These are phyloP conservation scores for Ormosia emarginata DNA, from an alignment of 306 rosid species.

Conservation along the genomic window DNA sequence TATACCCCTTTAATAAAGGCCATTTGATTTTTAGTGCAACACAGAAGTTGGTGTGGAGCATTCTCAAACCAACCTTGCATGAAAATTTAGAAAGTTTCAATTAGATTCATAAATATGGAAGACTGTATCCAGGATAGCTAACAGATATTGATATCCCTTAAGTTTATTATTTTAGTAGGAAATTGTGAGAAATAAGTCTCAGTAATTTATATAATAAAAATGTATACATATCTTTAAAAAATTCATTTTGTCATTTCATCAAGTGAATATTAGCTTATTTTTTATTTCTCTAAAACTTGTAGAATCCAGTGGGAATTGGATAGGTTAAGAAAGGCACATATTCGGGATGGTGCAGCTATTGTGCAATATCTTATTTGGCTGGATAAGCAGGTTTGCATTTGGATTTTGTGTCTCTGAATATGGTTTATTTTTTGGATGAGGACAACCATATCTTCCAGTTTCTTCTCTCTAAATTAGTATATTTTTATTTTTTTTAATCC, in stretches of 20 bases:
- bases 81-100: neutral
- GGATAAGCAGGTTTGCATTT: slow-evolving; percentile 66
- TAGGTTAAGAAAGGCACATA: slow-evolving; percentile 74
- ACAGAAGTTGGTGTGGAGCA: neutral
- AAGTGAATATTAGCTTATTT: neutral
- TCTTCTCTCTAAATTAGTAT: neutral
- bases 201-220: neutral
- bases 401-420: slow-evolving; percentile 16
- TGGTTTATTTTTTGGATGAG: neutral
- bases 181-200: neutral
- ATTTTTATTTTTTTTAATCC: neutral
- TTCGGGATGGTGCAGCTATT: slow-evolving; percentile 96
- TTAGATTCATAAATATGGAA: neutral
- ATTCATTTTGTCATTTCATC: neutral
- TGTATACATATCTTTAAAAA: neutral
- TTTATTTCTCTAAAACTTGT: slow-evolving; percentile 17
- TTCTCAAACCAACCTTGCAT: neutral
- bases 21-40: slow-evolving; percentile 14
- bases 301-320: slow-evolving; percentile 93
- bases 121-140: neutral
- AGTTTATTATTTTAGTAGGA: neutral
- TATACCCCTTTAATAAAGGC: neutral
- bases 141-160: neutral
- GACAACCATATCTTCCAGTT: neutral
- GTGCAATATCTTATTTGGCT: slow-evolving; percentile 96